Conservation (phyloP, 768 basidiomycete genomes). For the Termitomyces sp. region DNA sequence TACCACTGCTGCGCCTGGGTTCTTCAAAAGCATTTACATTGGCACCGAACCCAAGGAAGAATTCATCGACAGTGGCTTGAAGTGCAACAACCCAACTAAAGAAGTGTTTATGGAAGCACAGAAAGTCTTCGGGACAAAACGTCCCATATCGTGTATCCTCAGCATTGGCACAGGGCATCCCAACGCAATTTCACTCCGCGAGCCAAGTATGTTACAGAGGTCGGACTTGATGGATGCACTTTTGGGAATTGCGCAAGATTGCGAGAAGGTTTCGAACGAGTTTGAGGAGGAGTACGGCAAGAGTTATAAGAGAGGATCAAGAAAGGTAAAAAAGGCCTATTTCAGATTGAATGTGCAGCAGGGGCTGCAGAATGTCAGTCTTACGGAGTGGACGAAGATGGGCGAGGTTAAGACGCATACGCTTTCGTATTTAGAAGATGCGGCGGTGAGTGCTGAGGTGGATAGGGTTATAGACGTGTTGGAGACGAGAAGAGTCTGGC, state of each 20-base stretch:
- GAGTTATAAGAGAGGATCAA: no score
- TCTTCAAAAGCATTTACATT: constrained; percentile 19
- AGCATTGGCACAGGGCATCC: constrained; percentile 10
- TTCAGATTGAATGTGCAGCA: constrained; percentile 1
- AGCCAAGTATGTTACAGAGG: not conserved
- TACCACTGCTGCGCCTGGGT: constrained; percentile 3
- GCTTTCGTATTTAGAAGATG: not conserved
- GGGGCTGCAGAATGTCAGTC: constrained; percentile 2
- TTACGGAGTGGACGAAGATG: constrained; percentile 8
- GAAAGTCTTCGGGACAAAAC: not conserved
- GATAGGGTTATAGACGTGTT: no score
- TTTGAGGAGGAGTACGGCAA: not conserved
- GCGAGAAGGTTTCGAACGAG: constrained; percentile 2
- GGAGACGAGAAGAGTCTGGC: no score
- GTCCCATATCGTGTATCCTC: constrained; percentile 3
- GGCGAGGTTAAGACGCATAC: constrained; percentile 9
- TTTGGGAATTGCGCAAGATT: constrained; percentile 3
- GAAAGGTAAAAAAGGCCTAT: not conserved
- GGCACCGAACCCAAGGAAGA: constrained; percentile 4
- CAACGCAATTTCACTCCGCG: not conserved
- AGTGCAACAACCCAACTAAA: constrained; percentile 12
- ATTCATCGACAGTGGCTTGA: constrained; percentile 11
- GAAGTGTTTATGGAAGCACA: constrained; percentile 4
- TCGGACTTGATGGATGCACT: not conserved
- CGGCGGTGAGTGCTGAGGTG: not conserved